Evolutionary conservation across 345 rosid species (phyloP).

Genomic region (Eutrema heterophyllum): DNA sequence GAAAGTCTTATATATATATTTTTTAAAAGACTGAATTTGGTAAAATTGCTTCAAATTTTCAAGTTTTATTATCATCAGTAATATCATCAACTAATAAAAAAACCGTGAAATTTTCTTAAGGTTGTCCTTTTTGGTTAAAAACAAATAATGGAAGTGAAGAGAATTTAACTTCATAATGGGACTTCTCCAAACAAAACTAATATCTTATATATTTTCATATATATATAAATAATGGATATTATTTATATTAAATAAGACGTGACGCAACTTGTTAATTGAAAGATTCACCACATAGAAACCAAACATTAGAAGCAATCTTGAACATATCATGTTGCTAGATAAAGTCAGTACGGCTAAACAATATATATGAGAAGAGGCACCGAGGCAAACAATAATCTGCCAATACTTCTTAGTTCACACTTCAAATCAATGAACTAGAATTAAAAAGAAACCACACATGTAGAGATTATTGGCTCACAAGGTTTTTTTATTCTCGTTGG

Average conservation of each 20-base stretch:
- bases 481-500: not conserved
- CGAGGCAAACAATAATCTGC: not conserved
- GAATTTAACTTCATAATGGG: not conserved
- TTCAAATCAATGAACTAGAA: not conserved
- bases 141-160: not conserved
- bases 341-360: not conserved
- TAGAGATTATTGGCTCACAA: not conserved
- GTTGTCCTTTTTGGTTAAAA: no score
- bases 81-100: no score
- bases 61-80: no score
- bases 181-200: not conserved
- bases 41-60: no score
- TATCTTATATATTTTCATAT: not conserved
- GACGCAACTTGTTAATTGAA: not conserved
- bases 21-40: not conserved
- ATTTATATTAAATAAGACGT: not conserved
- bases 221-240: no score
- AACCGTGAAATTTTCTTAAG: no score
- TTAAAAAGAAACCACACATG: not conserved
- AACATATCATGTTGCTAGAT: not conserved
- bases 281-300: not conserved
- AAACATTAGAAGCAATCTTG: conserved; percentile 2
- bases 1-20: no score
- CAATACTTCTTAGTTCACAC: not conserved
- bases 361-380: not conserved